Percentiles rank a stretch among this genome's conserved stretches.
Conservation (phyloP, 2,329 filamentous ascomycete genomes). For the Chaetomium olivaceum region DNA sequence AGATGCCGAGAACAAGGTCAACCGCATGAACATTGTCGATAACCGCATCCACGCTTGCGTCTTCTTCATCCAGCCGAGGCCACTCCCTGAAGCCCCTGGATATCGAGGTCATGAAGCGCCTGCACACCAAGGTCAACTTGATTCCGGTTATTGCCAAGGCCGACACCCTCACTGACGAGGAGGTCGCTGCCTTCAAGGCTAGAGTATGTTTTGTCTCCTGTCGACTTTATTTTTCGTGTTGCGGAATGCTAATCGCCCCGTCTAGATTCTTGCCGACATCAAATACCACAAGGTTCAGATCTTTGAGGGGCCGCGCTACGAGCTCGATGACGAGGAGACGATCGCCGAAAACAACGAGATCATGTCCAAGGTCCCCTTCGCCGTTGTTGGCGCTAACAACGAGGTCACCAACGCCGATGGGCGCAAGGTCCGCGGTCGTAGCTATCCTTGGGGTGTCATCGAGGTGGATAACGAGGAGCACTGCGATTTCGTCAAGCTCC, state of each 20-base stretch:
- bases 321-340: constrained; percentile 98
- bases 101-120: constrained; percentile 98
- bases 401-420: constrained; percentile 91
- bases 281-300: constrained; percentile 97
- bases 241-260: constrained; percentile 19
- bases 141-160: constrained; percentile 99
- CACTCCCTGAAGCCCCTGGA: constrained; percentile 98
- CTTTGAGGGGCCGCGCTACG: constrained; percentile 97
- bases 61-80: constrained; percentile 99
- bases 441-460: constrained; percentile 97
- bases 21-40: constrained; percentile 99
- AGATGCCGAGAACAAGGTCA: constrained; percentile 99
- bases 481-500: constrained; percentile 99
- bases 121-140: constrained; percentile 99
- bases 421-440: constrained; percentile 91
- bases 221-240: background rate
- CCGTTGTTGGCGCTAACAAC: constrained; percentile 93
- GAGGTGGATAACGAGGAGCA: constrained; percentile 99
- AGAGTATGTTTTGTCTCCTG: constrained; percentile 65
- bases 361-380: constrained; percentile 99
- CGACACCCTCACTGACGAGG: constrained; percentile 95
- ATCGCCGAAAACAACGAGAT: constrained; percentile 99
- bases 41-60: constrained; percentile 99
- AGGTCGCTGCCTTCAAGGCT: constrained; percentile 91
- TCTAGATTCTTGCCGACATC: constrained; percentile 92